Evolutionary conservation across 768 basidiomycete species (phyloP).

Genomic region (Suillus fuscotomentosus): DNA sequence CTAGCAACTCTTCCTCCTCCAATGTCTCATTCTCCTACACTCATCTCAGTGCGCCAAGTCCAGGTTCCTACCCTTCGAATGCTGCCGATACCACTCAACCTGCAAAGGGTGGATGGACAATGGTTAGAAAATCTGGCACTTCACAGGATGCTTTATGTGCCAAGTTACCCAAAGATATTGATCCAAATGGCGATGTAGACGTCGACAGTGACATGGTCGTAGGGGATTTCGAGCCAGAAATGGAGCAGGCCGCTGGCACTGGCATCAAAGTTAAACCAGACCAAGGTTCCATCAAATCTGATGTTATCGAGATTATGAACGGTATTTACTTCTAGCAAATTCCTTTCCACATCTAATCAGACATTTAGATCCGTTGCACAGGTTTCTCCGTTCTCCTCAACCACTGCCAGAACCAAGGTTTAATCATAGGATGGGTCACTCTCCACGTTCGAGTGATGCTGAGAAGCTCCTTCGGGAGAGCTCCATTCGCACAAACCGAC

Average conservation of each 20-base stretch:
- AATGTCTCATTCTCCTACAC: conserved; percentile 81
- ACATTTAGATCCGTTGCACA: conserved; percentile 57
- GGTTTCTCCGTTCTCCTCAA: conserved; percentile 40
- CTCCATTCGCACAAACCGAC: conserved; percentile 75
- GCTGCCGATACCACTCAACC: conserved; percentile 38
- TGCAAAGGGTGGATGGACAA: conserved; percentile 73
- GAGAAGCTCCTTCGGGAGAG: conserved; percentile 70
- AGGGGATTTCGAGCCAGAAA: conserved; percentile 70
- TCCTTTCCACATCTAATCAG: conserved; percentile 27
- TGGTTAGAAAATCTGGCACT: conserved; percentile 50
- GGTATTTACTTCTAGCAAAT: conserved; percentile 45
- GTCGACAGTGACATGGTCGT: conserved; percentile 76
- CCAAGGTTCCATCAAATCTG: conserved; percentile 54
- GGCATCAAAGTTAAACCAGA: conserved; percentile 42
- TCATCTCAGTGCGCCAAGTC: conserved; percentile 70
- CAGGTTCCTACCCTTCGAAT: conserved; percentile 71
- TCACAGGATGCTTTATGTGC: conserved; percentile 25
- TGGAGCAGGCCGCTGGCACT: conserved; percentile 27
- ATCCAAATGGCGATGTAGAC: conserved; percentile 51
- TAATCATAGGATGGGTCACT: conserved; percentile 9
- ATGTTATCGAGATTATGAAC: conserved; percentile 73
- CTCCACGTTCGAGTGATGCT: conserved; percentile 31
- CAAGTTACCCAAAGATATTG: conserved; percentile 18
- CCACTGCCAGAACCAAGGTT: conserved; percentile 16
- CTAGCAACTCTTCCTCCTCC: conserved; percentile 55